These are phyloP conservation scores for Pichia terricola DNA, from an alignment of 1,139 yeast species.

Conservation along the genomic window DNA sequence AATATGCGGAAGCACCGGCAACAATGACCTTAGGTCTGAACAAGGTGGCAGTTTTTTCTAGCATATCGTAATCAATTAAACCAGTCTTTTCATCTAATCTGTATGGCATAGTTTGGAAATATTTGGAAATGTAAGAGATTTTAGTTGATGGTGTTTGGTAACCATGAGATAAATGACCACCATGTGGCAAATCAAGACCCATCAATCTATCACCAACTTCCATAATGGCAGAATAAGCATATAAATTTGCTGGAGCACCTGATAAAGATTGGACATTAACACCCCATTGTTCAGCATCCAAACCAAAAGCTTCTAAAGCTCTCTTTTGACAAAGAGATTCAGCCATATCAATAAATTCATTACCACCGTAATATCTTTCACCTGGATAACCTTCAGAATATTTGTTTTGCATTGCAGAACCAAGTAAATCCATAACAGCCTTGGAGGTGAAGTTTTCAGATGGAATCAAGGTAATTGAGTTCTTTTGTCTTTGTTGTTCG, in stretches of 20 bases:
- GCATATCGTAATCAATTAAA: constrained; percentile 79
- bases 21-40: constrained; percentile 93
- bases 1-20: constrained; percentile 96
- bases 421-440: constrained; percentile 88
- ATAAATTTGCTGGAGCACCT: constrained; percentile 94
- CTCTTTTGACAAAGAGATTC: constrained; percentile 85
- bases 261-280: constrained; percentile 91
- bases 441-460: constrained; percentile 92
- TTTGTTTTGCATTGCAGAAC: constrained; percentile 95
- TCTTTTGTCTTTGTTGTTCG: constrained; percentile 78
- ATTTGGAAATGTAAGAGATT: constrained; percentile 84
- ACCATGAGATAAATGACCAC: constrained; percentile 95
- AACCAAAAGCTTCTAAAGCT: constrained; percentile 76
- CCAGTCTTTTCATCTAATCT: constrained; percentile 81
- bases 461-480: constrained; percentile 85
- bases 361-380: constrained; percentile 95
- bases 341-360: constrained; percentile 85
- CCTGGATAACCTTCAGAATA: constrained; percentile 99
- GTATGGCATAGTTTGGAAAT: constrained; percentile 96
- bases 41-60: constrained; percentile 72
- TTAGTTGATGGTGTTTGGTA: constrained; percentile 84
- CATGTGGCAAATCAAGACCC: constrained; percentile 97
- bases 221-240: constrained; percentile 86
- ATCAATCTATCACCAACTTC: constrained; percentile 87
- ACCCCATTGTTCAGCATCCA: constrained; percentile 81